phyloP scores from a whole-genome alignment of 345 rosid species.

The Brassica carinata region DNA sequence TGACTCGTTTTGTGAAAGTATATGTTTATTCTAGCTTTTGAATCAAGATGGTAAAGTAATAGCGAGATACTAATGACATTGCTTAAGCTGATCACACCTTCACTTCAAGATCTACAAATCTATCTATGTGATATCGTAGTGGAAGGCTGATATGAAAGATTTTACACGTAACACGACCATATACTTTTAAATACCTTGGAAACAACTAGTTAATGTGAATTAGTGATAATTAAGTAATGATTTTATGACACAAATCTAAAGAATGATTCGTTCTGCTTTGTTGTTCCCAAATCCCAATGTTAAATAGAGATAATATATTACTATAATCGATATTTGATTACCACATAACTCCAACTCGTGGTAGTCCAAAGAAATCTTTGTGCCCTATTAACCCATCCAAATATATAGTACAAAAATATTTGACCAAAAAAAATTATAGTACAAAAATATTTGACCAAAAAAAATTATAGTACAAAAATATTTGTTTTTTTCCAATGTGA shows the following conservation, averaged over 20 bases:
- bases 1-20: not conserved
- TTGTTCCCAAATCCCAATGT: slow-evolving; percentile 32
- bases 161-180: not conserved
- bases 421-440: not conserved
- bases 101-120: not conserved
- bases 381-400: not conserved
- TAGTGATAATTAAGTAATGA: not conserved
- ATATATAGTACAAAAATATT: not conserved
- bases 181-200: not conserved
- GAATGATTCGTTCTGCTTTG: slow-evolving; percentile 23
- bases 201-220: not conserved
- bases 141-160: not conserved
- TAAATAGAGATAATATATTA: not conserved
- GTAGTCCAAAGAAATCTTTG: not conserved
- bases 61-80: not conserved
- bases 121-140: not conserved
- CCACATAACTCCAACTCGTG: not conserved
- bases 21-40: not conserved
- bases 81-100: not conserved
- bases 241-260: slow-evolving; percentile 1
- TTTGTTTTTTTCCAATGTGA: not conserved
- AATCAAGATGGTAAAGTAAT: not conserved
- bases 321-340: not conserved
- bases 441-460: too few relatives aligned
- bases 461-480: not conserved